phyloP scores from a whole-genome alignment of 306 rosid species.

The Quillaja saponaria region DNA sequence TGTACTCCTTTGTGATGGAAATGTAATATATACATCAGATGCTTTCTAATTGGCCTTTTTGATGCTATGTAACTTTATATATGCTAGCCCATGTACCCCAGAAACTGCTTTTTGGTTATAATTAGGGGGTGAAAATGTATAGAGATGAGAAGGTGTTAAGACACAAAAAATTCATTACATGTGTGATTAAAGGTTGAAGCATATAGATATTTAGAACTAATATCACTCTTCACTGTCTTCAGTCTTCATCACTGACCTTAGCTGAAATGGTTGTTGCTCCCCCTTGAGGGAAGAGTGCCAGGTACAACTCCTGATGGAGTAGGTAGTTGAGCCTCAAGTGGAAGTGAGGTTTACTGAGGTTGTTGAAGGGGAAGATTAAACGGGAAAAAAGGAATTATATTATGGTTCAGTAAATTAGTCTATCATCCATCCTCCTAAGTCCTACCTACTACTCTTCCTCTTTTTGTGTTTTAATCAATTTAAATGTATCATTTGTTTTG shows the following conservation, averaged over 20 bases:
- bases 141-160: neutral
- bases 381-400: neutral
- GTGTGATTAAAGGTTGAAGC: slow-evolving; percentile 2
- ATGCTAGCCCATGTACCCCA: slow-evolving; percentile 5
- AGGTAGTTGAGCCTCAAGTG: slow-evolving; percentile 21
- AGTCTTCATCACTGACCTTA: no score
- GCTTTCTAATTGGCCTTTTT: neutral
- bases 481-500: no score
- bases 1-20: neutral
- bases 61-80: neutral
- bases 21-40: slow-evolving; percentile 4
- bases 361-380: neutral
- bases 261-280: no score
- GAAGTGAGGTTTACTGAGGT: slow-evolving; percentile 2
- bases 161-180: neutral
- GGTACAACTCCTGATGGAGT: slow-evolving; percentile 22
- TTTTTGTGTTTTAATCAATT: neutral
- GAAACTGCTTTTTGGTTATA: neutral
- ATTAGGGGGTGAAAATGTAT: neutral
- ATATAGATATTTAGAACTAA: slow-evolving; percentile 21
- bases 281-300: neutral
- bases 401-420: neutral
- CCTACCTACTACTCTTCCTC: neutral
- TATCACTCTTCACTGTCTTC: slow-evolving; percentile 1
- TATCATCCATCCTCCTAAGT: neutral